Evolutionary conservation across 164 flowering plant genomes (phyloP).

Genomic region (Houttuynia cordata): DNA sequence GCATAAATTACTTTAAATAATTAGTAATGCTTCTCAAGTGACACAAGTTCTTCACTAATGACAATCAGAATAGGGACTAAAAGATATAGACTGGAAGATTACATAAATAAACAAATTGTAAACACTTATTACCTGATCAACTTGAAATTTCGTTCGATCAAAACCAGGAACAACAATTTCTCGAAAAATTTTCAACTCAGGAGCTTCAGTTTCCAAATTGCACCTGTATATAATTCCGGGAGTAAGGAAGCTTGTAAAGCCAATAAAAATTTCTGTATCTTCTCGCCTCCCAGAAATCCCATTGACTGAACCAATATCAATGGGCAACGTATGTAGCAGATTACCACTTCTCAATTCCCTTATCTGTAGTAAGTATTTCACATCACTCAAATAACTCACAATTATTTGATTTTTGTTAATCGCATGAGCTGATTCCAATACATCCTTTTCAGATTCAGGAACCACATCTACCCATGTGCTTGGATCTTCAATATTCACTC

Average conservation of each 20-base stretch:
- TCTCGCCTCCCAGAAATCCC: conserved; percentile 61
- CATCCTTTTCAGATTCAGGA: conserved; percentile 65
- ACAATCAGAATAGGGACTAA: too few species aligned
- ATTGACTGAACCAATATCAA: conserved; percentile 74
- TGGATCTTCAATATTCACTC: conserved; percentile 80
- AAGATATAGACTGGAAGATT: too few species aligned
- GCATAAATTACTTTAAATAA: too few species aligned
- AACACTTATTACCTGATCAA: conserved; percentile 55
- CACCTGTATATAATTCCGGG: conserved; percentile 86
- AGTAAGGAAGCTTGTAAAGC: conserved; percentile 80
- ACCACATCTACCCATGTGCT: conserved; percentile 62
- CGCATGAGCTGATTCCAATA: conserved; percentile 68
- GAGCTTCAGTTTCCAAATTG: conserved; percentile 40
- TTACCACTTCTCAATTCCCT: conserved; percentile 76
- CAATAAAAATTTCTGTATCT: conserved; percentile 53
- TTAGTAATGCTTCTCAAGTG: too few species aligned
- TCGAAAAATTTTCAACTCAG: conserved; percentile 70
- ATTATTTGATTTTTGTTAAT: conserved; percentile 65
- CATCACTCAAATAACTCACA: conserved; percentile 83
- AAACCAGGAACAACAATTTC: conserved; percentile 76
- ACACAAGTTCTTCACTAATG: too few species aligned
- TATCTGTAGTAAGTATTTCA: conserved; percentile 70
- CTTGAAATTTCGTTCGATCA: conserved; percentile 69
- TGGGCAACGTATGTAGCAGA: conserved; percentile 62
- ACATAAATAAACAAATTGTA: too few species aligned